phyloP scores from a whole-genome alignment of 805 yeast genomes.

The Dipodascus albidus region DNA sequence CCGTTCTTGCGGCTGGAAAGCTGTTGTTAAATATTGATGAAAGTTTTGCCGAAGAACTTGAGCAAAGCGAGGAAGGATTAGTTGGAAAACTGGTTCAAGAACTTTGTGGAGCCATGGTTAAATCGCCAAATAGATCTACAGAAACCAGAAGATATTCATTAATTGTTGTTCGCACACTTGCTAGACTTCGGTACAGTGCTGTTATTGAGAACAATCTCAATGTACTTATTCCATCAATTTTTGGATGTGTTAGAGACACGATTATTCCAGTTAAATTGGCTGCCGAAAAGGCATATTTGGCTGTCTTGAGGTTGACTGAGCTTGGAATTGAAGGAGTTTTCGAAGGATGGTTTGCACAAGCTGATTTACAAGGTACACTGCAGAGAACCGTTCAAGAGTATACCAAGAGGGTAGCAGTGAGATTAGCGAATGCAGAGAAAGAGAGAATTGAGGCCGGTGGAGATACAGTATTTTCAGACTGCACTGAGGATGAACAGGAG shows the following conservation, averaged over 20 bases:
- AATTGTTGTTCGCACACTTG: conserved; percentile 63
- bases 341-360: conserved; percentile 46
- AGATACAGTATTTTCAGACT: conserved; percentile 74
- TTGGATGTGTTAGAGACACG: conserved; percentile 75
- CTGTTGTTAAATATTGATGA: conserved; percentile 41
- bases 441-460: conserved; percentile 87
- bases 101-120: conserved; percentile 36
- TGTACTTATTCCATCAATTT: conserved; percentile 57
- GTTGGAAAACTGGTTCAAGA: conserved; percentile 35
- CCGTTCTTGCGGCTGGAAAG: conserved; percentile 75
- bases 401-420: conserved; percentile 76
- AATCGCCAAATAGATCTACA: conserved; percentile 48
- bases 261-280: conserved; percentile 87
- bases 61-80: conserved; percentile 28
- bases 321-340: conserved; percentile 45
- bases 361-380: conserved; percentile 24
- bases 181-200: conserved; percentile 44
- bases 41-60: conserved; percentile 18
- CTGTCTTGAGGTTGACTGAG: conserved; percentile 60
- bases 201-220: conserved; percentile 44
- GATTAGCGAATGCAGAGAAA: conserved; percentile 78
- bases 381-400: conserved; percentile 74
- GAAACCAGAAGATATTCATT: conserved; percentile 75
- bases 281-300: conserved; percentile 80
- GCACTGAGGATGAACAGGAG: conserved; percentile 76